These are phyloP conservation scores for Rhododendron vialii DNA, from an alignment of 148 eudicot genomes.

Conservation along the genomic window DNA sequence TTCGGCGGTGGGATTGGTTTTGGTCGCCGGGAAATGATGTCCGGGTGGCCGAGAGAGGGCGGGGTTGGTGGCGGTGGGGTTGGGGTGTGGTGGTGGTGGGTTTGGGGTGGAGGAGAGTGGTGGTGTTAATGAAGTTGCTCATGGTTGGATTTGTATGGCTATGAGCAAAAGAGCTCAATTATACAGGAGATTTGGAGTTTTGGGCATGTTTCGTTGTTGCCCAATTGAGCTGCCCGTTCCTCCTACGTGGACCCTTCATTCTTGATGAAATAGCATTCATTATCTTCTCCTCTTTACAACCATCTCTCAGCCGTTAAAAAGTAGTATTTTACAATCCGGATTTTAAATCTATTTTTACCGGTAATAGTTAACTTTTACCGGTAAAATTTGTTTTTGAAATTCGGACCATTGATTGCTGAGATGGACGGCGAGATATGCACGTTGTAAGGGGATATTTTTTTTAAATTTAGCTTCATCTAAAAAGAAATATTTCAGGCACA, in stretches of 20 bases:
- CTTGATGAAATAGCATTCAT: constrained; percentile 22
- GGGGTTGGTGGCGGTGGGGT: constrained; percentile 10
- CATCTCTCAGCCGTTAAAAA: too few relatives aligned
- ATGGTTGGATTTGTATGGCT: constrained; percentile 13
- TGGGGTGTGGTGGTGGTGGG: constrained; percentile 9
- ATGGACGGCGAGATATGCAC: too few relatives aligned
- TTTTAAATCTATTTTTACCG: too few relatives aligned
- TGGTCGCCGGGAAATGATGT: constrained; percentile 24
- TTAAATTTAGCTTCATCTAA: not conserved
- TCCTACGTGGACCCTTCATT: constrained; percentile 38
- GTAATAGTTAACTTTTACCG: too few relatives aligned
- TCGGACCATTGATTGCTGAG: too few relatives aligned
- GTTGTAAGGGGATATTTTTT: too few relatives aligned
- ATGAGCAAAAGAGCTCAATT: not conserved
- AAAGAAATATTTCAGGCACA: not conserved
- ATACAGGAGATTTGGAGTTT: not conserved
- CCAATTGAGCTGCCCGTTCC: constrained; percentile 10
- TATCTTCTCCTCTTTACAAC: constrained; percentile 20
- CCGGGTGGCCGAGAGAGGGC: constrained; percentile 12
- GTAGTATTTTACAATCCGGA: too few relatives aligned
- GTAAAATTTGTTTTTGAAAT: too few relatives aligned
- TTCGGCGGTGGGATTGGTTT: constrained; percentile 34
- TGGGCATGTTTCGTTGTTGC: not conserved
- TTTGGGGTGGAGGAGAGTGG: constrained; percentile 24
- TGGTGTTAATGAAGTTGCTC: constrained; percentile 46